Evolutionary conservation across 139 green algal species (phyloP).

Genomic region (Volvox africanus): DNA sequence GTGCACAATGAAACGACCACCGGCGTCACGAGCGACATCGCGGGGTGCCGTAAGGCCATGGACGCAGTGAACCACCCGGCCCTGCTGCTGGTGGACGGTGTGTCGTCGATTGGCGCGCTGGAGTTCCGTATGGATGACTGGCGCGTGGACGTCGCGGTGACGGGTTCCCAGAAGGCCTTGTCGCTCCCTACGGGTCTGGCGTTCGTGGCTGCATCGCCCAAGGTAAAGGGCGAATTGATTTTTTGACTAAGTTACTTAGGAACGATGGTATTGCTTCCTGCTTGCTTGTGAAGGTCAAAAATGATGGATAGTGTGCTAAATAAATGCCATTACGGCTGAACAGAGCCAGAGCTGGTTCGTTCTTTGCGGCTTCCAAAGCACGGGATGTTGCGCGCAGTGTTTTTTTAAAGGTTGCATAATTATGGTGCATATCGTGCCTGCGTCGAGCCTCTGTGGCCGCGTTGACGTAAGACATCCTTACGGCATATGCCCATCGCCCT

Average conservation of each 20-base stretch:
- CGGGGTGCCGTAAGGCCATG: conserved; percentile 76
- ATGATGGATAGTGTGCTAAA: too few species aligned
- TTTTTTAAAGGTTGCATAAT: too few species aligned
- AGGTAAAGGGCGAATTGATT: conserved; percentile 64
- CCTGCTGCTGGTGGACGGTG: conserved; percentile 93
- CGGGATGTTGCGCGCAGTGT: too few species aligned
- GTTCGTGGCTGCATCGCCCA: conserved; percentile 87
- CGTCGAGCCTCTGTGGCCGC: too few species aligned
- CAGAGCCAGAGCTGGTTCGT: too few species aligned
- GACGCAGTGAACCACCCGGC: conserved; percentile 85
- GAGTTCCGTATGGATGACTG: conserved; percentile 96
- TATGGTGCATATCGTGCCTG: too few species aligned
- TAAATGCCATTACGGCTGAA: too few species aligned
- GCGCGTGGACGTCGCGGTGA: conserved; percentile 97
- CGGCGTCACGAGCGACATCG: conserved; percentile 91
- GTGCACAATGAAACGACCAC: conserved; percentile 99
- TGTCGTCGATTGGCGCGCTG: conserved; percentile 94
- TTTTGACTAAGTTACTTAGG: background rate
- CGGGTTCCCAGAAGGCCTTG: conserved; percentile 96
- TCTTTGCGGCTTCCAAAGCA: too few species aligned
- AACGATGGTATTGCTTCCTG: background rate
- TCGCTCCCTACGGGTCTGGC: conserved; percentile 95
- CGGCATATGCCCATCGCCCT: too few species aligned
- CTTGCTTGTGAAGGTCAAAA: too few species aligned
- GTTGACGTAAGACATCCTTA: too few species aligned